Evolutionary conservation across 139 green algal genomes (phyloP), one percentile per base, ranked within the genome.

Genomic region (Chlorella sorokiniana): DNA sequence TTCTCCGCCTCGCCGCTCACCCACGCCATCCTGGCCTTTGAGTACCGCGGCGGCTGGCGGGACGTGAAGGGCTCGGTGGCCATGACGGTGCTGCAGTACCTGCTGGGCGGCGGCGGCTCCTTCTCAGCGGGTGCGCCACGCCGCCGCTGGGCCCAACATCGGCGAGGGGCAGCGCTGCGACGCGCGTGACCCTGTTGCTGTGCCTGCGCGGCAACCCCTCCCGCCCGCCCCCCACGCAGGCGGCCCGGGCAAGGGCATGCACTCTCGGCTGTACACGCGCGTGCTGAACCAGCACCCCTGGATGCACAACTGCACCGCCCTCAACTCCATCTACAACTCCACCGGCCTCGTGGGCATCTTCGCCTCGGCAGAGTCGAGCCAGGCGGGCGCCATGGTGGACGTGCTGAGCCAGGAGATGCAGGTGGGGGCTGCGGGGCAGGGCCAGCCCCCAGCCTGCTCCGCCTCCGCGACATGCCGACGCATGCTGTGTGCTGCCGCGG

Each of bases 191-290:
- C 31, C 33, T 14, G 20, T 35, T 38, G 25, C 70, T 64, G 70
- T 18, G 40, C 40, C 25, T 35, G 33, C 48, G 10, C 72, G 4
- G 9, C 16, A 29, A 22, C 56, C 7, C 9, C 25, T 40, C 20
- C 35, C 33, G 6, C 5, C 25, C 37, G 35, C 6, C 29, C n/a
- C 14, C 38, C 74, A 29, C 27, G 75, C 89, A 62, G 88, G 88
- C 27, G 94, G 93, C 40, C 94, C 96, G 27, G 96, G 96, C 85
- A 99, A 99, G 88, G 96, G 96, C 86, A 99, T 99, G 96, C 95
- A 99, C 93, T 95, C 89, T 6, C 87, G 96, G 7, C 88, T 99
- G 64, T 99, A 99, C 92, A 96, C 91, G 1, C 90, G 94, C 41
- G 95, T 99, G 79, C 92, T 99, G 31, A 98, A 96, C 87, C 69